Evolutionary conservation across 352 stramenopile genomes (phyloP).

Genomic region (Phytophthora ohioensis): DNA sequence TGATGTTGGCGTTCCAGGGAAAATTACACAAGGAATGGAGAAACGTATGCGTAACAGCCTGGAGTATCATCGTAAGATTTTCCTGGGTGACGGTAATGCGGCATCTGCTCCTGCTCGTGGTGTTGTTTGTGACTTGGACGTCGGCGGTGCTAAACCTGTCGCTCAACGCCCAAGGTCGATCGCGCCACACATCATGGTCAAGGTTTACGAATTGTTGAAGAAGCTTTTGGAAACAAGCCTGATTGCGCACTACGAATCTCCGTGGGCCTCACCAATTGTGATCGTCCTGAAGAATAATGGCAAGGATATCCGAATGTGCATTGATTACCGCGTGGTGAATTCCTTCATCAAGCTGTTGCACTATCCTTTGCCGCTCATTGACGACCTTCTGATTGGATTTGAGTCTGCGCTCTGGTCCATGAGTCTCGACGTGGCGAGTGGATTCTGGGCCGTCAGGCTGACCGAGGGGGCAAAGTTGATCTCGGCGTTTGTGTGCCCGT

Average conservation of each 20-base stretch:
- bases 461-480: too few species aligned
- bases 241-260: not conserved
- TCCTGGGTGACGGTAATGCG: conserved; percentile 13
- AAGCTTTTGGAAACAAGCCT: conserved; percentile 1
- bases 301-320: not conserved
- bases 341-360: conserved; percentile 1
- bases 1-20: not conserved
- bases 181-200: conserved; percentile 2
- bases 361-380: not conserved
- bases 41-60: not conserved
- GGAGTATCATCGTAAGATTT: not conserved
- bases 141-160: not conserved
- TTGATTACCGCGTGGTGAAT: not conserved
- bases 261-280: conserved; percentile 5
- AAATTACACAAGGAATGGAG: not conserved
- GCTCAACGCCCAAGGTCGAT: not conserved
- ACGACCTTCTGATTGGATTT: not conserved
- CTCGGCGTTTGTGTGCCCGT: too few species aligned
- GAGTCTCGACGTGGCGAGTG: not conserved
- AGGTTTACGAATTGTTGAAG: conserved; percentile 15
- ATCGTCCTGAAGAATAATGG: conserved; percentile 19
- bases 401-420: not conserved
- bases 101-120: not conserved
- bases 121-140: conserved; percentile 16
- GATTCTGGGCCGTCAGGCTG: not conserved